Evolutionary conservation across 768 basidiomycete species (phyloP), one percentile per base, ranked within the genome.

Genomic region (Boletus reticulatus): DNA sequence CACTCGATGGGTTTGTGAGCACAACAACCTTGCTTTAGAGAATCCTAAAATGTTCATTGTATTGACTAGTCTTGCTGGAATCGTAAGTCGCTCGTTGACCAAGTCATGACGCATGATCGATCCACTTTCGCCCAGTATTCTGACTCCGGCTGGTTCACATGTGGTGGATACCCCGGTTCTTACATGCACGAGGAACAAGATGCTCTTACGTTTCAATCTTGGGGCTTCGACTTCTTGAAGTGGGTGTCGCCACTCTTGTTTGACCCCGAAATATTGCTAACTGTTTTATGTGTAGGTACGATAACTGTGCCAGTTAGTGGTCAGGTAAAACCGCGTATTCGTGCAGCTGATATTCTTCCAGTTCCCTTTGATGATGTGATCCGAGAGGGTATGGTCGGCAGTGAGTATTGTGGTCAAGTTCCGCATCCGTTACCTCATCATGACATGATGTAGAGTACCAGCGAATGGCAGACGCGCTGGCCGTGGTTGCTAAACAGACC

Each of bases 91-190:
- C 38, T 16, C 14, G 34, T 14, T 2, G 20, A 34, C 32, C 32
- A 19, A 47, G 16, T 38, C 14, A 41, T 0, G 27, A 43, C 34
- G 14, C 20, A 11, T 27, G 32, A 37, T 37, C 39, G 17, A 45
- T 37, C 41, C 7, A 34, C 48, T 34, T 48, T 29, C 14, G 8
- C 41, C 11, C 29, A 84, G 84, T 87, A 87, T 56, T 81, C 83
- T 55, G 84, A 85, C 66, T 82, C 85, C 0, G 85, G 85, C 16
- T 86, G 84, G 84, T 83, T 79, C 60, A 87, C 85, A 6, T 87
- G 85, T 58, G 73, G 75, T 27, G 62, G 77, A 14, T 85, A 81
- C 62, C 84, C 85, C 2, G 85, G 84, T 38, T 86, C 84, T 4
- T 87, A 73, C 68, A 72, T 75, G 65, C 80, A 87, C 58, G 85